Evolutionary conservation across 78 protist genomes (phyloP).

Genomic region (Tieghemostelium lacteum): DNA sequence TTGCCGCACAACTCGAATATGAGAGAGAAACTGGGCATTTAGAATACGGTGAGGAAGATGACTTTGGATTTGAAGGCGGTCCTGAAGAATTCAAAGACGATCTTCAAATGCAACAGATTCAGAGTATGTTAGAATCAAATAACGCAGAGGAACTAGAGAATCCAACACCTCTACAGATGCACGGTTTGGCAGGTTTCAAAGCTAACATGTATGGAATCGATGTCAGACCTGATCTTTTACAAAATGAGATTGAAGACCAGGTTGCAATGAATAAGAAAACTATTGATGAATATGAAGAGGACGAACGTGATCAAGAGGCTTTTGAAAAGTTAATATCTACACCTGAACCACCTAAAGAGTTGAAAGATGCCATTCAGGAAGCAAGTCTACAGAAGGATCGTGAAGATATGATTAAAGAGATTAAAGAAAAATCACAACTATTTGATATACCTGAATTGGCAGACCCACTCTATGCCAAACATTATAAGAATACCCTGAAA

Average conservation of each 20-base stretch:
- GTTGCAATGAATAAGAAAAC: conserved; percentile 2
- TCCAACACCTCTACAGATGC: too few species aligned
- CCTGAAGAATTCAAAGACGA: not conserved
- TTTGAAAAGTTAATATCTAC: not conserved
- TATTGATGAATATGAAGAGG: conserved; percentile 8
- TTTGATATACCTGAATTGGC: not conserved
- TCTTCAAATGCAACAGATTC: too few species aligned
- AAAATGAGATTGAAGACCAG: too few species aligned
- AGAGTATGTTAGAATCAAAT: too few species aligned
- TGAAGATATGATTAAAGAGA: not conserved
- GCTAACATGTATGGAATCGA: too few species aligned
- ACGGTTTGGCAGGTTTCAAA: too few species aligned
- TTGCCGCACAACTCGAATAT: not conserved
- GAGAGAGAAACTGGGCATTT: not conserved
- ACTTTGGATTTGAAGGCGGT: not conserved
- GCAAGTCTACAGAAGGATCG: too few species aligned
- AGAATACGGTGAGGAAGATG: not conserved
- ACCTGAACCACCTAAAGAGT: too few species aligned
- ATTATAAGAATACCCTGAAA: not conserved
- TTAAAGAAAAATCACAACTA: not conserved
- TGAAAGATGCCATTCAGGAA: not conserved
- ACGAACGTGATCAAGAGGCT: not conserved
- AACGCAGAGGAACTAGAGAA: too few species aligned
- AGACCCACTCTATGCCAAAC: not conserved
- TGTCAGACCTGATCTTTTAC: too few species aligned